phyloP scores from a whole-genome alignment of 176 grass and related monocot genomes.

The Oryza rufipogon region DNA sequence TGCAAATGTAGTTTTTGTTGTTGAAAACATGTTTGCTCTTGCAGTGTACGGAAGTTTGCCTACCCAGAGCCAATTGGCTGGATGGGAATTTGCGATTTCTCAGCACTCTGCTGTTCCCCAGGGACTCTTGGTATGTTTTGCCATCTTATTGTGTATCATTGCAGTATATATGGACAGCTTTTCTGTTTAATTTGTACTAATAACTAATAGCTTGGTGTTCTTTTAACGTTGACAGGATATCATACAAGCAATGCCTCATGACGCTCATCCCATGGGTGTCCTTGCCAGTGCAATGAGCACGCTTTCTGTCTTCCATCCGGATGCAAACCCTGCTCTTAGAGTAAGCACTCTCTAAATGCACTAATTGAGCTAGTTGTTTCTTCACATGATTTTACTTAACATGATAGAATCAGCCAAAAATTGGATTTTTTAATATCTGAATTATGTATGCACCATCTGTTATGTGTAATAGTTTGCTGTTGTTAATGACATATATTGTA shows the following conservation, averaged over 20 bases:
- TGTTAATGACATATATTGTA: slow-evolving; percentile 21
- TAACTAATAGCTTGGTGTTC: not conserved
- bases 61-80: slow-evolving; percentile 63
- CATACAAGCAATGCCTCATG: slow-evolving; percentile 98
- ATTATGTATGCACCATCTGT: not conserved
- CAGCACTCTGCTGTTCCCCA: slow-evolving; percentile 95
- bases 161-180: not conserved
- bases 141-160: not conserved
- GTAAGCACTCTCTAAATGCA: slow-evolving; percentile 49
- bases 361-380: not conserved
- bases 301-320: slow-evolving; percentile 97
- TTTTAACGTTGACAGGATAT: slow-evolving; percentile 66
- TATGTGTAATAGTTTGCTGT: slow-evolving; percentile 20
- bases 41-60: slow-evolving; percentile 95
- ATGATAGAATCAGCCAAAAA: not conserved
- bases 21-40: slow-evolving; percentile 14
- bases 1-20: not conserved
- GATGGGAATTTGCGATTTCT: slow-evolving; percentile 90
- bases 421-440: not conserved
- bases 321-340: slow-evolving; percentile 96
- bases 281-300: slow-evolving; percentile 94
- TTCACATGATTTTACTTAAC: not conserved
- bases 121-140: slow-evolving; percentile 74
- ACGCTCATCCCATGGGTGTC: slow-evolving; percentile 97
- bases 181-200: not conserved